These are phyloP conservation scores for Asterophora parasitica DNA, from an alignment of 768 basidiomycete species.

Conservation along the genomic window DNA sequence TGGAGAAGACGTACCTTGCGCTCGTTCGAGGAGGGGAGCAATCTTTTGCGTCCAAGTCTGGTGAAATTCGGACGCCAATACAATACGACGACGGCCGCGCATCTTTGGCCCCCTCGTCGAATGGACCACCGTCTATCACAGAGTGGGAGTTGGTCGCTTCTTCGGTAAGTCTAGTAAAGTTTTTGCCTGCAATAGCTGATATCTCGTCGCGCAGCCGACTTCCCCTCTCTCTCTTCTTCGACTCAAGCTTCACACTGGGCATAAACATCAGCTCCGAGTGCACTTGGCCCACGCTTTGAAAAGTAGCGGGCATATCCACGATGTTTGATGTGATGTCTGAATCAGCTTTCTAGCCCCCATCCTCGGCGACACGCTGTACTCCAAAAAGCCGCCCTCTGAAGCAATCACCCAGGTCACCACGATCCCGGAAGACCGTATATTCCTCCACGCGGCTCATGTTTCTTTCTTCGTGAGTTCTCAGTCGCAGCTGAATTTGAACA, in stretches of 20 bases:
- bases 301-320: conserved; percentile 27
- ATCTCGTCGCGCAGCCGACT: conserved; percentile 18
- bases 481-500: background rate
- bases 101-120: conserved; percentile 24
- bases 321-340: background rate
- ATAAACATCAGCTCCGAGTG: conserved; percentile 70
- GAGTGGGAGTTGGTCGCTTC: conserved; percentile 58
- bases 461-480: conserved; percentile 48
- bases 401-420: conserved; percentile 20
- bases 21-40: conserved; percentile 50
- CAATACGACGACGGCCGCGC: conserved; percentile 44
- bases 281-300: conserved; percentile 51
- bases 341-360: conserved; percentile 47
- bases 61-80: conserved; percentile 40
- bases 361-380: conserved; percentile 55
- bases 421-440: conserved; percentile 46
- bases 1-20: conserved; percentile 64
- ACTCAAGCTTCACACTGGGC: conserved; percentile 53
- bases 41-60: conserved; percentile 35
- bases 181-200: conserved; percentile 5
- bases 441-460: conserved; percentile 56
- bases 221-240: conserved; percentile 54
- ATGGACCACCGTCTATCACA: conserved; percentile 36
- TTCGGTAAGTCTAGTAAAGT: conserved; percentile 40
- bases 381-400: conserved; percentile 28